Percentiles rank a stretch among this genome's conserved stretches.
These are phyloP conservation scores for Pittosporum tobira DNA, from an alignment of 129 eudicot species.

Conservation along the genomic window DNA sequence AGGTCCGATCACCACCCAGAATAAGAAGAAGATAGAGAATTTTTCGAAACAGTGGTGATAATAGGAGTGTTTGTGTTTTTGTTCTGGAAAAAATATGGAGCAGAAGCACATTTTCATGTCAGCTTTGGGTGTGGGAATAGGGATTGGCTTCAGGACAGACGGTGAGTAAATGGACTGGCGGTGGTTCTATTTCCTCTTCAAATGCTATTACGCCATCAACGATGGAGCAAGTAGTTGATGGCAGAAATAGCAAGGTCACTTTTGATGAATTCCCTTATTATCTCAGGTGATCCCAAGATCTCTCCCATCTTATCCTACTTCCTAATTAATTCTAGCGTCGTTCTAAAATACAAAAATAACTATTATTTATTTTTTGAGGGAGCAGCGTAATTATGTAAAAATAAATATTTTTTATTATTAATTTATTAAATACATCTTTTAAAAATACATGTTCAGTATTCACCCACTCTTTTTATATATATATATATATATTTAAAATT, in stretches of 20 bases:
- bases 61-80: neutral
- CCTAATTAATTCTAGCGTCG: too few species aligned
- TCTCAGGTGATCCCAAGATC: conserved; percentile 39
- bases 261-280: conserved; percentile 82
- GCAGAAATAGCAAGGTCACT: conserved; percentile 58
- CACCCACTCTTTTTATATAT: too few species aligned
- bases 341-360: too few species aligned
- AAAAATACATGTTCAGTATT: too few species aligned
- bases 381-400: too few species aligned
- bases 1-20: neutral
- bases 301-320: neutral
- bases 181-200: conserved; percentile 20
- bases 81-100: conserved; percentile 39
- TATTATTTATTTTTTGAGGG: too few species aligned
- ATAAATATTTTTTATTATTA: too few species aligned
- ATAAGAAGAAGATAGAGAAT: neutral
- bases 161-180: conserved; percentile 53
- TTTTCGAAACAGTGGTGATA: neutral
- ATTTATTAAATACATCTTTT: too few species aligned
- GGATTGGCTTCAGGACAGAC: conserved; percentile 83
- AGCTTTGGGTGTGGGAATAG: conserved; percentile 85
- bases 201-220: conserved; percentile 34
- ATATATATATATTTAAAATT: too few species aligned
- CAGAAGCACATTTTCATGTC: conserved; percentile 67
- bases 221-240: conserved; percentile 77